These are phyloP conservation scores for Syzygium malaccense DNA, from an alignment of 441 rosid genomes.

Conservation along the genomic window DNA sequence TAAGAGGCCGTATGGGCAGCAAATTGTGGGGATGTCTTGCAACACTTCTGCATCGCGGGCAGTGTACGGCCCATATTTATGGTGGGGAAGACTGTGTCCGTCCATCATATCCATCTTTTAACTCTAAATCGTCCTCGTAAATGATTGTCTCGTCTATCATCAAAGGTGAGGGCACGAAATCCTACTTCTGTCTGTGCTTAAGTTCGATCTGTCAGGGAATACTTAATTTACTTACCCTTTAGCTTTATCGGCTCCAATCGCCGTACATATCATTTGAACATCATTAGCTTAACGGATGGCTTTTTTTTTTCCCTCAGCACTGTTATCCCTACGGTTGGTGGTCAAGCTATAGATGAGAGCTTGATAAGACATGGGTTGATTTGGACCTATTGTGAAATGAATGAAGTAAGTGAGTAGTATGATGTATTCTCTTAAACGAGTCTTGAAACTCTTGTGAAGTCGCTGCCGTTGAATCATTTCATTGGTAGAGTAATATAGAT, in stretches of 20 bases:
- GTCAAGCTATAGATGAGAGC: neutral
- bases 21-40: neutral
- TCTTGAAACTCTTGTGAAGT: neutral
- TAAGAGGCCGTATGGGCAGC: neutral
- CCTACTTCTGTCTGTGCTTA: neutral
- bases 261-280: neutral
- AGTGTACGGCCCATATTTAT: neutral
- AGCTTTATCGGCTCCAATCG: neutral
- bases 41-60: neutral
- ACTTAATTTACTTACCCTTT: neutral
- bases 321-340: neutral
- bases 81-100: neutral
- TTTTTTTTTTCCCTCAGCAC: neutral
- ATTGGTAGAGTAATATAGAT: neutral
- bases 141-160: neutral
- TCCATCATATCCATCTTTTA: neutral
- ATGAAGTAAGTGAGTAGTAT: neutral
- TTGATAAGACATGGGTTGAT: neutral
- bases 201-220: neutral
- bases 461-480: neutral
- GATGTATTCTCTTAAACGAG: neutral
- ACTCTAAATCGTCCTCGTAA: neutral
- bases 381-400: neutral
- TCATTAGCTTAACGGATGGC: neutral
- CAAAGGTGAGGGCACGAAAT: neutral